Evolutionary conservation across 306 rosid species (phyloP).

Genomic region (Corylus heterophylla): DNA sequence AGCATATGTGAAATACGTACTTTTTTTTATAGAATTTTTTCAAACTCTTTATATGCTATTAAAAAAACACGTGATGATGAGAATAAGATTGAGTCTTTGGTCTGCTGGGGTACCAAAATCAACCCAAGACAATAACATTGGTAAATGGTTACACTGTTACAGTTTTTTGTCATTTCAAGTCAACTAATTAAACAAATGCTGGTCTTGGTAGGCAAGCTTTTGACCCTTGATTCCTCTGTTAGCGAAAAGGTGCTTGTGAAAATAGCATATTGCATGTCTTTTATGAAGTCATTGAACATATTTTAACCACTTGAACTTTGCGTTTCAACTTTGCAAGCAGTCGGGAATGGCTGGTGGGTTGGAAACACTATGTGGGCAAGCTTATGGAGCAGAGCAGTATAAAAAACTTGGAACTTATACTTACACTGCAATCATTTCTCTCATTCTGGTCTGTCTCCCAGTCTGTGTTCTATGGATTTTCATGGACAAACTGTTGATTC

Average conservation of each 20-base stretch:
- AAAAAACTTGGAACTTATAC: slow-evolving; percentile 21
- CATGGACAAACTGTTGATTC: slow-evolving; percentile 4
- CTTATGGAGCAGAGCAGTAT: slow-evolving; percentile 20
- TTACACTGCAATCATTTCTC: slow-evolving; percentile 19
- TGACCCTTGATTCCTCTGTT: background rate
- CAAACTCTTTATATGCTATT: too few relatives aligned
- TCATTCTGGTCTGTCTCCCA: slow-evolving; percentile 10
- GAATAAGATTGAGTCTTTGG: background rate
- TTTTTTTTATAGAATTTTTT: too few relatives aligned
- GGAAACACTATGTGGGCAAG: slow-evolving; percentile 26
- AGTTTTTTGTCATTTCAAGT: background rate
- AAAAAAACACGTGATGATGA: too few relatives aligned
- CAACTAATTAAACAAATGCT: background rate
- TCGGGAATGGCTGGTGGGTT: slow-evolving; percentile 20
- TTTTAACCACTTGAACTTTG: background rate
- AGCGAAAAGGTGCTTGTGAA: background rate
- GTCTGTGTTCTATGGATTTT: slow-evolving; percentile 19
- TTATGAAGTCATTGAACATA: background rate
- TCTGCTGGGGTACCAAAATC: background rate
- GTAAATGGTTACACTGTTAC: background rate
- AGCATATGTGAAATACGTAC: too few relatives aligned
- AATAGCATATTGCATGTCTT: background rate
- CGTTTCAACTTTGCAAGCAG: background rate
- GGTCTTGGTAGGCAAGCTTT: background rate
- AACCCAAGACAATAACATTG: background rate